Conservation (phyloP, 2,329 filamentous ascomycete genomes). For the Sporothrix dimorphospora region DNA sequence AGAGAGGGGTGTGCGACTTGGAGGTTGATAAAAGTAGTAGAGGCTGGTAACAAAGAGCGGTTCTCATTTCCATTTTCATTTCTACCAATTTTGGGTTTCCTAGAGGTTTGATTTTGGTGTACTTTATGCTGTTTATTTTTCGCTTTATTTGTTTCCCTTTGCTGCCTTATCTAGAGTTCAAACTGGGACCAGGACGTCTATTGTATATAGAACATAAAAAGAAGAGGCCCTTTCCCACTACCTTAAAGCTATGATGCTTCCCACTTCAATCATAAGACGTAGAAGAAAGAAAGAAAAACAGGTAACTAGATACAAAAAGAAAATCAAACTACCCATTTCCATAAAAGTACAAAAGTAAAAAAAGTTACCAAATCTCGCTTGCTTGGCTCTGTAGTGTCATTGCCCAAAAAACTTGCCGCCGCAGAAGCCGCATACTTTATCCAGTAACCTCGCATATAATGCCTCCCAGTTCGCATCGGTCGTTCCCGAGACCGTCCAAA, state of each 20-base stretch:
- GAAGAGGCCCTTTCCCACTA: not conserved
- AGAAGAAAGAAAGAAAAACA: not conserved
- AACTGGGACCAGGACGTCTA: not conserved
- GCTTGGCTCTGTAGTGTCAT: not conserved
- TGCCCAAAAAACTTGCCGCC: conserved; percentile 45
- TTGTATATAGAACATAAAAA: conserved; percentile 24
- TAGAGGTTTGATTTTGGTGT: conserved; percentile 12
- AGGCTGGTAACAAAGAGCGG: not conserved
- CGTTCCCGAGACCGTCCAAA: conserved; percentile 34
- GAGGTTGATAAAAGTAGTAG: not conserved
- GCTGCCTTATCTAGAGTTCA: not conserved
- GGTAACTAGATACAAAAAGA: not conserved
- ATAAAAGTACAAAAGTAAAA: not conserved
- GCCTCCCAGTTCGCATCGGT: conserved; percentile 30
- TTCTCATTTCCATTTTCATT: not conserved
- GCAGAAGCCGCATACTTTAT: conserved; percentile 41
- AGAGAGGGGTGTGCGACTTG: not conserved
- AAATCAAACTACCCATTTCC: not conserved
- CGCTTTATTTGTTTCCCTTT: not conserved
- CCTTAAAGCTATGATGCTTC: not conserved
- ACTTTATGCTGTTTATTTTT: not conserved
- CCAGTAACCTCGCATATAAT: conserved; percentile 33
- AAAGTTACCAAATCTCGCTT: not conserved
- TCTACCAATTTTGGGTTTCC: not conserved
- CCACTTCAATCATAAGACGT: not conserved